These are phyloP conservation scores for Pestalotiopsis sp. DNA, from an alignment of 2,329 filamentous ascomycete genomes.

Conservation along the genomic window DNA sequence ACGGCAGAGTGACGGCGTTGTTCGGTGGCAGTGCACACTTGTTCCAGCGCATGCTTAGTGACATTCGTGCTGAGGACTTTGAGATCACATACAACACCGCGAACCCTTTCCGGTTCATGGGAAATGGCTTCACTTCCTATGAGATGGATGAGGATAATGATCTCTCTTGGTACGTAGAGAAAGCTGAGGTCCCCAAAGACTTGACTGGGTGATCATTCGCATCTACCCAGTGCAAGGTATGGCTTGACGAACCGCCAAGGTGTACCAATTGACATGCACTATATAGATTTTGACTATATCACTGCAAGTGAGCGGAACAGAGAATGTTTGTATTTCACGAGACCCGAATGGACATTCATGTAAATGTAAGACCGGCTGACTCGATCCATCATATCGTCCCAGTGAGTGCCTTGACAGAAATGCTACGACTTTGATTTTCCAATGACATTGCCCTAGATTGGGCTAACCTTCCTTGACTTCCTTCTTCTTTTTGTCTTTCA, in stretches of 20 bases:
- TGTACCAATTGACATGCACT: neutral
- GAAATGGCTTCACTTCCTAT: constrained; percentile 45
- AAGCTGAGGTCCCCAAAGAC: neutral
- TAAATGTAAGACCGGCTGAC: too few relatives aligned
- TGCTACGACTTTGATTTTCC: too few relatives aligned
- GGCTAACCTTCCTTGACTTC: too few relatives aligned
- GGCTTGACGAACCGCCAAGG: neutral
- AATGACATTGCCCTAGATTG: too few relatives aligned
- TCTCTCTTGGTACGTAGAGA: constrained; percentile 28
- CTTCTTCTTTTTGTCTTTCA: too few relatives aligned
- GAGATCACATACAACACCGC: constrained; percentile 43
- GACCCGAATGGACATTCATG: too few relatives aligned
- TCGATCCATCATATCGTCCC: too few relatives aligned
- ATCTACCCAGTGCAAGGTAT: neutral
- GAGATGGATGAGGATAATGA: constrained; percentile 36
- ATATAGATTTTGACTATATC: too few relatives aligned
- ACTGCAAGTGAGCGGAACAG: neutral
- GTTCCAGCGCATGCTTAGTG: constrained; percentile 35
- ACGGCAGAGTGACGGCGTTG: constrained; percentile 39
- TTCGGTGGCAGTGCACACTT: constrained; percentile 35
- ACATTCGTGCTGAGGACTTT: constrained; percentile 49
- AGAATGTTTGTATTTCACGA: neutral
- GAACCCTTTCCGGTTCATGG: constrained; percentile 50
- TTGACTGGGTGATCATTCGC: neutral
- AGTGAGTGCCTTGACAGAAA: too few relatives aligned